Percentiles rank a stretch among this genome's conserved stretches.
Evolutionary conservation across 2,329 filamentous ascomycete genomes (phyloP).

Genomic region (Colletotrichum sp.): DNA sequence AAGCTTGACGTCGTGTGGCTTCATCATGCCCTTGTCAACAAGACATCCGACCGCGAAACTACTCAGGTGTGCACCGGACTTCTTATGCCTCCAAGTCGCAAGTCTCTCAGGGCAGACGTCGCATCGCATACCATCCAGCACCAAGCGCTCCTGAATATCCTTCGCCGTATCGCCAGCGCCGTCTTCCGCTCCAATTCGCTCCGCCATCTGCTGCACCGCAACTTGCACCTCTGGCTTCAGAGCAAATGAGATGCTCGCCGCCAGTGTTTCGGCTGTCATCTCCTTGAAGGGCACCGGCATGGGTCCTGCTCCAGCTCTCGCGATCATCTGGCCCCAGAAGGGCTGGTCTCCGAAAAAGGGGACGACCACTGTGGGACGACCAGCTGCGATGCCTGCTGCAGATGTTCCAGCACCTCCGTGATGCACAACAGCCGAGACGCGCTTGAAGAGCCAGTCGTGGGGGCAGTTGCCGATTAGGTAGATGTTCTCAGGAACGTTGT

Average conservation of each 20-base stretch:
- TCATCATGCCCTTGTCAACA: conserved; percentile 57
- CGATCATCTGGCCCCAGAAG: conserved; percentile 71
- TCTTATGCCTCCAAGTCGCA: conserved; percentile 67
- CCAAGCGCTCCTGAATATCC: conserved; percentile 60
- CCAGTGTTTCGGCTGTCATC: conserved; percentile 61
- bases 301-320: conserved; percentile 65
- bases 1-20: conserved; percentile 63
- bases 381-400: conserved; percentile 65
- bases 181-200: conserved; percentile 57
- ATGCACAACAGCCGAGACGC: conserved; percentile 64
- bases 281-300: conserved; percentile 61
- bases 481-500: conserved; percentile 52
- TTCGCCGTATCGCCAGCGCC: conserved; percentile 57
- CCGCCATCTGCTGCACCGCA: conserved; percentile 46
- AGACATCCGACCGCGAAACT: conserved; percentile 65
- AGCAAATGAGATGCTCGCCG: conserved; percentile 56
- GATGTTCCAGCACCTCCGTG: conserved; percentile 72
- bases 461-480: conserved; percentile 69
- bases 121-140: conserved; percentile 61
- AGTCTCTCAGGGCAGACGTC: conserved; percentile 59
- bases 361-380: conserved; percentile 66
- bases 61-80: conserved; percentile 63
- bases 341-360: conserved; percentile 73
- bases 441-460: conserved; percentile 70
- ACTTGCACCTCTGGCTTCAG: conserved; percentile 52